These are phyloP conservation scores for Gymnopilus dilepis DNA, from an alignment of 768 basidiomycete genomes.

Conservation along the genomic window DNA sequence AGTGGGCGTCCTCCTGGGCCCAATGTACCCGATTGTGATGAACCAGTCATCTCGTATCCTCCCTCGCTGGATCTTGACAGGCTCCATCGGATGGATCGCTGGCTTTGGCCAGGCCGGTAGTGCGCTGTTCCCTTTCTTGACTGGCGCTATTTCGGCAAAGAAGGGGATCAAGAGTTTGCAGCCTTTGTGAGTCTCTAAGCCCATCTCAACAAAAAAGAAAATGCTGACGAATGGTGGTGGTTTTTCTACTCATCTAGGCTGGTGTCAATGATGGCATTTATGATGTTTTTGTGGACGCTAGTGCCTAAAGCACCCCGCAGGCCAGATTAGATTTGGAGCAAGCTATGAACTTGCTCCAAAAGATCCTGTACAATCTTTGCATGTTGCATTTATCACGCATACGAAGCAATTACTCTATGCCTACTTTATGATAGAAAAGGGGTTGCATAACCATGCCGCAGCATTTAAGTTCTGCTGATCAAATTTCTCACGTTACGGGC, in stretches of 20 bases:
- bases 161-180: constrained; percentile 66
- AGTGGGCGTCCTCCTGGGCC: constrained; percentile 73
- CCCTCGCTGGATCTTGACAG: constrained; percentile 71
- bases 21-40: constrained; percentile 78
- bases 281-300: constrained; percentile 61
- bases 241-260: constrained; percentile 38
- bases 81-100: constrained; percentile 71
- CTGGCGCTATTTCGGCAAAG: constrained; percentile 67
- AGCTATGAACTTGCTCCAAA: too few relatives aligned
- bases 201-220: neutral
- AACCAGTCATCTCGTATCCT: constrained; percentile 71
- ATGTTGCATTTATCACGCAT: too few relatives aligned
- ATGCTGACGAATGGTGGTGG: neutral
- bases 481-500: too few relatives aligned
- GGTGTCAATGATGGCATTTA: constrained; percentile 63
- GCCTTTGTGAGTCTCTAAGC: constrained; percentile 49
- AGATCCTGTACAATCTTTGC: too few relatives aligned
- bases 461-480: too few relatives aligned
- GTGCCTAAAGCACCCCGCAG: constrained; percentile 39
- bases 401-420: too few relatives aligned
- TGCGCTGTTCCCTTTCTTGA: constrained; percentile 74
- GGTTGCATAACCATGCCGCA: too few relatives aligned
- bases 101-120: constrained; percentile 75
- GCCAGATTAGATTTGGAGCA: too few relatives aligned
- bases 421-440: too few relatives aligned